Evolutionary conservation across 2,329 filamentous ascomycete genomes (phyloP).

Genomic region (Botrytis galanthina): DNA sequence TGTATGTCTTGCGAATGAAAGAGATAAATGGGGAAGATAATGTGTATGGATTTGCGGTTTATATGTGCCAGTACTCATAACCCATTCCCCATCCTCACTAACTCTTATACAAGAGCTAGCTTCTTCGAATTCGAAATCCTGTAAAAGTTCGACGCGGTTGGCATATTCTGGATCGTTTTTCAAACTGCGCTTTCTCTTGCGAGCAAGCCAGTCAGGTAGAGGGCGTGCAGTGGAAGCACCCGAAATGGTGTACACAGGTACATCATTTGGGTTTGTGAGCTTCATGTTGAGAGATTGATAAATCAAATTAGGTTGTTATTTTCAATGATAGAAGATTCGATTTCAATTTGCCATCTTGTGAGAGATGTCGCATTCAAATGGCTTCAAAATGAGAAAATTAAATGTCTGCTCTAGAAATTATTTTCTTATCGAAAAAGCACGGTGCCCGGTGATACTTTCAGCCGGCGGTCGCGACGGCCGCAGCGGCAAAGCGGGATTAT

Average conservation of each 20-base stretch:
- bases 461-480: slow-evolving; percentile 10
- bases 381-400: not conserved
- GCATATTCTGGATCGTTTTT: slow-evolving; percentile 93
- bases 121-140: slow-evolving; percentile 98
- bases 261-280: slow-evolving; percentile 75
- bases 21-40: slow-evolving; percentile 84
- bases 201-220: slow-evolving; percentile 91
- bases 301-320: not conserved
- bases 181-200: slow-evolving; percentile 82
- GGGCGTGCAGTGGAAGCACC: slow-evolving; percentile 84
- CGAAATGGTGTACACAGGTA: slow-evolving; percentile 92
- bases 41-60: slow-evolving; percentile 90
- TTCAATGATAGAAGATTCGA: not conserved
- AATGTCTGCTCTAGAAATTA: slow-evolving; percentile 18
- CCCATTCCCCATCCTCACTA: slow-evolving; percentile 95
- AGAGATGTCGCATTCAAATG: slow-evolving; percentile 1
- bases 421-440: slow-evolving; percentile 17
- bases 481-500: not conserved
- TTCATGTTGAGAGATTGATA: slow-evolving; percentile 56
- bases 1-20: slow-evolving; percentile 93
- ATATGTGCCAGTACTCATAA: slow-evolving; percentile 86
- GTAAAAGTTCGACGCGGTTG: slow-evolving; percentile 88
- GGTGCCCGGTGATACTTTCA: not conserved
- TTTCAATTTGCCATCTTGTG: slow-evolving; percentile 7
- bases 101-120: slow-evolving; percentile 86